Evolutionary conservation across 495 filamentous ascomycete genomes (phyloP).

Genomic region (Aspergillus taichungensis): DNA sequence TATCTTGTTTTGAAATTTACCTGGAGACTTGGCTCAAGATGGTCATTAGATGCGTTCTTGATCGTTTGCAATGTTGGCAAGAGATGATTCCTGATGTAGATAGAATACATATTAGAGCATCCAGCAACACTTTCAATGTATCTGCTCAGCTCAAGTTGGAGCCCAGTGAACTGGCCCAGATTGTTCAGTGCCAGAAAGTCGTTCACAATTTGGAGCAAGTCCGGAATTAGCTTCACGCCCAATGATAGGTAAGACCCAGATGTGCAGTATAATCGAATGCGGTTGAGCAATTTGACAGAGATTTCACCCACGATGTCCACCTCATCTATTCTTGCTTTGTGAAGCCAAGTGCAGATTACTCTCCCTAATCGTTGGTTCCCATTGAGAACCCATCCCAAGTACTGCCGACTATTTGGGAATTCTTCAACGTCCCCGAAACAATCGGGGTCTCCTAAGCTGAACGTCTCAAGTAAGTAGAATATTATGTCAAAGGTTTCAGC

Average conservation of each 20-base stretch:
- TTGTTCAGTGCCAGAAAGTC: constrained; percentile 16
- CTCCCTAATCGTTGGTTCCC: constrained; percentile 30
- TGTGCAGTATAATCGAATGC: constrained; percentile 11
- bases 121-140: constrained; percentile 18
- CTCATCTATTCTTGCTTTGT: constrained; percentile 4
- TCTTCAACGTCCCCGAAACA: constrained; percentile 3
- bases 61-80: constrained; percentile 20
- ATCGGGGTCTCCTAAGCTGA: constrained; percentile 9
- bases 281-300: constrained; percentile 18
- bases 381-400: constrained; percentile 27
- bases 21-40: constrained; percentile 19
- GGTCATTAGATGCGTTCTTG: constrained; percentile 7
- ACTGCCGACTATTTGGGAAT: constrained; percentile 18
- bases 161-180: constrained; percentile 8
- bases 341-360: constrained; percentile 21
- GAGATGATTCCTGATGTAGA: constrained; percentile 14
- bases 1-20: constrained; percentile 10
- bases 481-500: constrained; percentile 14
- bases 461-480: constrained; percentile 24
- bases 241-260: constrained; percentile 11
- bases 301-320: constrained; percentile 12
- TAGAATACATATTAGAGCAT: neutral
- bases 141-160: constrained; percentile 21
- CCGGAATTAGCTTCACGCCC: constrained; percentile 18
- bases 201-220: constrained; percentile 23